Base-by-base conservation (phyloP, 2,329 filamentous ascomycete species). In the Fusarium sp. region DNA sequence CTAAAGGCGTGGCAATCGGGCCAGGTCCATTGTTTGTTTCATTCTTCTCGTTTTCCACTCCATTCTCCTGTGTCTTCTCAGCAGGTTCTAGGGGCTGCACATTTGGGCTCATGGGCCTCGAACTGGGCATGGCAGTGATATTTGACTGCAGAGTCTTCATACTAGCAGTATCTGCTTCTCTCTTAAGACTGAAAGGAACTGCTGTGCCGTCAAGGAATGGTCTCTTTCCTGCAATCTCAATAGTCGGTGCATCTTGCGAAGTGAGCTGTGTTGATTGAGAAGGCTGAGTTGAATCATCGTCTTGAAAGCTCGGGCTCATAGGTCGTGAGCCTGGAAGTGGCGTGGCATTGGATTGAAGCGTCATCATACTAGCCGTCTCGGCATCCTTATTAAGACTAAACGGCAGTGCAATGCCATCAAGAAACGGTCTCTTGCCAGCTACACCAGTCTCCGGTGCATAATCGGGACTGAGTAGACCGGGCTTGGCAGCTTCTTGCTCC, bases 321-420 rank as follows among this genome's bases (percentile, higher is more conserved):
- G 81, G 80, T 53, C 69, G 78, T 23, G 78, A 80, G 7, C 75
- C 76, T 15, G 76, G 78, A 17, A 69, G 56, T 6, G 76, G 77
- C 17, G 73, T 80, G 20, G 62, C 62, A 18, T 78, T 75, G 13
- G 87, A 88, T 38, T 84, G 82, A 23, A 94, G 80, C 0, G 92
- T 93, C 56, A 91, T 81, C 86, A 92, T 93, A 80, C 91, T 93
- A 2, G 90, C 90, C 20, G 89, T 92, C 7, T 89, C 87, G 4
- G 87, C 87, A 23, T 91, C 86, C 70, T 87, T 87, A 56, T 87
- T 86, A 17, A 95, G 79, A 61, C 88, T 92, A 76, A 95, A 95
- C 0, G 92, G 92, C 73, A 93, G 87, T 0, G 92, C 91, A 30
- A 94, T 88, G 1, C 91, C 90, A 23, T 88, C 89, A 9, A 92